Percentiles rank a stretch among this genome's conserved stretches.
Evolutionary conservation across 371 early-diverging fungal genomes (phyloP).

Genomic region (Circinella umbellata): DNA sequence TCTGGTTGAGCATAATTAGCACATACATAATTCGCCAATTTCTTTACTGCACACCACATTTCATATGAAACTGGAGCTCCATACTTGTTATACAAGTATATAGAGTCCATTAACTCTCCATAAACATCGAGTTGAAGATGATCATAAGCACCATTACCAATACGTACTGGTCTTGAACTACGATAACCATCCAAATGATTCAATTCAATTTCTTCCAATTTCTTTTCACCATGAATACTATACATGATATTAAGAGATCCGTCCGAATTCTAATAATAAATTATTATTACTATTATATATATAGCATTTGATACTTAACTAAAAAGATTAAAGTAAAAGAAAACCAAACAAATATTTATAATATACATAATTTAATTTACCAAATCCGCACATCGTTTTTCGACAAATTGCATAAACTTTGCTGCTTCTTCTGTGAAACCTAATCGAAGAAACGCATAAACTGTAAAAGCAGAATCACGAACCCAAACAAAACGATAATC

Average conservation of each 20-base stretch:
- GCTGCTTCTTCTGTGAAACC: slow-evolving; percentile 79
- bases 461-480: slow-evolving; percentile 81
- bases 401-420: slow-evolving; percentile 73
- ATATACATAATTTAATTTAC: slow-evolving; percentile 26
- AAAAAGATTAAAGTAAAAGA: neutral
- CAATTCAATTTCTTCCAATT: slow-evolving; percentile 66
- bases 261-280: slow-evolving; percentile 58
- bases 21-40: slow-evolving; percentile 74
- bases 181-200: slow-evolving; percentile 79
- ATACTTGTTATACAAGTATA: slow-evolving; percentile 85
- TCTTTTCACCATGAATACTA: slow-evolving; percentile 72
- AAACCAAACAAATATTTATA: neutral
- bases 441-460: slow-evolving; percentile 82
- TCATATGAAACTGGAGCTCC: slow-evolving; percentile 79
- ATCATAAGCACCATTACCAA: slow-evolving; percentile 83
- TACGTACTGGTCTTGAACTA: slow-evolving; percentile 77
- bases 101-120: slow-evolving; percentile 81
- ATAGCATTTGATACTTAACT: too few species aligned
- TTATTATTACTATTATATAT: neutral
- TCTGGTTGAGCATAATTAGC: slow-evolving; percentile 69
- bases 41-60: slow-evolving; percentile 70
- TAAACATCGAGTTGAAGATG: slow-evolving; percentile 88
- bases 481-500: slow-evolving; percentile 86
- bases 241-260: slow-evolving; percentile 87
- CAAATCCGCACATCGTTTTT: slow-evolving; percentile 60